Evolutionary conservation across 2,329 filamentous ascomycete genomes (phyloP).

Genomic region (Hypomyces perniciosus): DNA sequence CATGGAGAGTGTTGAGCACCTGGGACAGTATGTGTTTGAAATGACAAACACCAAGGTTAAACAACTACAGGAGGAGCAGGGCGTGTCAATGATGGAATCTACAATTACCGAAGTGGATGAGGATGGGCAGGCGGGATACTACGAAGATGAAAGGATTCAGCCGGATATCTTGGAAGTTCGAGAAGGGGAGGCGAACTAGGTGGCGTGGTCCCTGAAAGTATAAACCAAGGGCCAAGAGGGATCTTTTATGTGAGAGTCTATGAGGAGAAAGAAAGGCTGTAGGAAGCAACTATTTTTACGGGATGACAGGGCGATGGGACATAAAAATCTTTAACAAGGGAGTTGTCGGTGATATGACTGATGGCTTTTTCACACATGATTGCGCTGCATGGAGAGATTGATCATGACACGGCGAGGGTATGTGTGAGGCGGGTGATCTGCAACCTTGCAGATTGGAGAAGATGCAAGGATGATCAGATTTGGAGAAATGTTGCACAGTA

Average conservation of each 20-base stretch:
- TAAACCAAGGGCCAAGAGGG: neutral
- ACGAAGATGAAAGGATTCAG: constrained; percentile 25
- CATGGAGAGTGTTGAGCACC: constrained; percentile 89
- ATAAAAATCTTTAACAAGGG: too few species aligned
- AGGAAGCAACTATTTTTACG: too few species aligned
- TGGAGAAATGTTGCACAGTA: too few species aligned
- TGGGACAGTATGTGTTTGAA: constrained; percentile 93
- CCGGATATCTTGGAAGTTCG: constrained; percentile 32
- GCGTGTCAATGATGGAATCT: constrained; percentile 17
- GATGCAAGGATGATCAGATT: too few species aligned
- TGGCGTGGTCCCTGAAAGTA: neutral
- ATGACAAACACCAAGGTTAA: constrained; percentile 68
- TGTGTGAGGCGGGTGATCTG: constrained; percentile 10
- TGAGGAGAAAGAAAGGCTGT: too few species aligned
- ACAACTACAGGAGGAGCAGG: constrained; percentile 40
- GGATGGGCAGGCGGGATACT: constrained; percentile 25
- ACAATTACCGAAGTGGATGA: constrained; percentile 23
- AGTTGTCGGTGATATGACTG: too few species aligned
- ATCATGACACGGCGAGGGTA: neutral
- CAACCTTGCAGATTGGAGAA: neutral
- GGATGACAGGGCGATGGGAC: too few species aligned
- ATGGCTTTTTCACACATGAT: too few species aligned
- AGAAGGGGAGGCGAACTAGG: constrained; percentile 23
- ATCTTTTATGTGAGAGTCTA: neutral
- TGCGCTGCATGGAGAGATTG: neutral